Base-by-base conservation (phyloP, 768 basidiomycete genomes). In the Lentinus tigrinus region DNA sequence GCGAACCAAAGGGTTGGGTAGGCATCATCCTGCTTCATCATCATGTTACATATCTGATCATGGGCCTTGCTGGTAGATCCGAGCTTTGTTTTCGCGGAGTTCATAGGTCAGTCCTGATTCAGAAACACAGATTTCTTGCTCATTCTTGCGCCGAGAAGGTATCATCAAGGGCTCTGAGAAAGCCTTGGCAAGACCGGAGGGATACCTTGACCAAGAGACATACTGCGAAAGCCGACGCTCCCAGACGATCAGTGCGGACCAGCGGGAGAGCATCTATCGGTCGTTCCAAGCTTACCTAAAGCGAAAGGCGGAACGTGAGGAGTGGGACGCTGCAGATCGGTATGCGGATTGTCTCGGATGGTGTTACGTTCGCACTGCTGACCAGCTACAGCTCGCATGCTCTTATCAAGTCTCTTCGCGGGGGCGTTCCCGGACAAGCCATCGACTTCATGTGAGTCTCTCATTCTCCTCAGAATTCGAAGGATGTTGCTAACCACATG, bases 131-230 rank as follows among this genome's bases (percentile, higher is more conserved):
- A 16, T 27, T 21, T 19, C 8, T 51, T 17, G 26, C 23, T 51
- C 8, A 37, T 37, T 13, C 17, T 17, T n/a, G n/a, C n/a, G n/a
- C n/a, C n/a, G 40, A 27, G 43, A 39, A 70, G 87, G 87, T 31
- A 81, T 86, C 6, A 84, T 91, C 60, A 80, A 83, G 64, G 88
- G 89, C n/a, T 87, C 88, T 0, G 86, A 89, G 65, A 71, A 72
- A 47, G 73, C 85, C 0, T 54, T 83, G 8, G 54, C 55, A 0
- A 69, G 63, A 48, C 66, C 64, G 3, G 61, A 66, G 8, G 68
- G 77, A 3, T 76, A 69, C 67, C 71, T 89, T 5, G 73, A 78
- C 47, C 66, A 70, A 38, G 57, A 65, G 1, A 62, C 71, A 0
- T 89, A 89, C 63, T 64, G 74, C 34, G 63, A 62, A 24, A 78